Evolutionary conservation across 345 rosid species (phyloP).

Genomic region (Ceriops zippeliana): DNA sequence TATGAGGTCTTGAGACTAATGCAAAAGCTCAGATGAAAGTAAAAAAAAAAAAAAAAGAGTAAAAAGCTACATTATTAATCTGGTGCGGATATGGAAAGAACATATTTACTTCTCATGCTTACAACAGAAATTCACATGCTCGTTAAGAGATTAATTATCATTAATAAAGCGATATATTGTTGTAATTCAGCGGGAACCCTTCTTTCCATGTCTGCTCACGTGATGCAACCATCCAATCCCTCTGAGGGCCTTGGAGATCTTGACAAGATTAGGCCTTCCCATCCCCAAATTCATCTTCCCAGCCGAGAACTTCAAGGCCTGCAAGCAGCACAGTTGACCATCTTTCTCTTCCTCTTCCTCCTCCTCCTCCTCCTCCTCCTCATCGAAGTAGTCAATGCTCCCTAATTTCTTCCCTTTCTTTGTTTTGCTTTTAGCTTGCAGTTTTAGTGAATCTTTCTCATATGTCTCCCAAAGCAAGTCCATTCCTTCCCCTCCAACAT

Average conservation of each 20-base stretch:
- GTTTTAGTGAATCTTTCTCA: constrained; percentile 50
- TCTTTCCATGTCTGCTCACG: constrained; percentile 51
- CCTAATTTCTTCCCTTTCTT: constrained; percentile 33
- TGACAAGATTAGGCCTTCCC: constrained; percentile 73
- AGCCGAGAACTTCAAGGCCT: constrained; percentile 83
- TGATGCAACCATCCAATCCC: constrained; percentile 77
- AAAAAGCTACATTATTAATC: no score
- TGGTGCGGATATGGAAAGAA: neutral
- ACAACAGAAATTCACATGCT: constrained; percentile 6
- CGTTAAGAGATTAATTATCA: constrained; percentile 15
- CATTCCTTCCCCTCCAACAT: constrained; percentile 66
- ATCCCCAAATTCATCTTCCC: constrained; percentile 92
- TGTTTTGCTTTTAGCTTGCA: constrained; percentile 26
- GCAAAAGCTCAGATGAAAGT: no score
- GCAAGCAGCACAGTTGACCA: constrained; percentile 74
- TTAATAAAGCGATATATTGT: neutral
- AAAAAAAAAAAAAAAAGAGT: no score
- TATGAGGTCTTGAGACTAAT: no score
- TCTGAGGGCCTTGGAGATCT: constrained; percentile 70
- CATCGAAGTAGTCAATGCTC: neutral
- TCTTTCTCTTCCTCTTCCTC: constrained; percentile 45
- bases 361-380: constrained; percentile 44
- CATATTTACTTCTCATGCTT: neutral
- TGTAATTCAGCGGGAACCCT: constrained; percentile 18
- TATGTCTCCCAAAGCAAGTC: constrained; percentile 91